phyloP scores from a whole-genome alignment of 257 asterid species.

The Haberlea rhodopensis region DNA sequence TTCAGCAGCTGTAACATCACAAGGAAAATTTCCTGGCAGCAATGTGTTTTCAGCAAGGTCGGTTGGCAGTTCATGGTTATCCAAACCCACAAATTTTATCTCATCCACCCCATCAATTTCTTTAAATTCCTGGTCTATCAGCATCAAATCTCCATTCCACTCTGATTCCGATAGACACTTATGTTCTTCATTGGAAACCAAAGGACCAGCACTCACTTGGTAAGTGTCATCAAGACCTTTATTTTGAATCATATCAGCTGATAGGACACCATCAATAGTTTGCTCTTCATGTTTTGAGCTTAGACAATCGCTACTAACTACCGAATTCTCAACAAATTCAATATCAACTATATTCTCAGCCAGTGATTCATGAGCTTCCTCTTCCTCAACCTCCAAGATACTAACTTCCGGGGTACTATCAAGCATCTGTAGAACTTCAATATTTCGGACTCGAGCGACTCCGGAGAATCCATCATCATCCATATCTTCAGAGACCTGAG shows the following conservation, averaged over 20 bases:
- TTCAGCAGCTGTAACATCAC: conserved; percentile 25
- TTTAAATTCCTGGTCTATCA: conserved; percentile 31
- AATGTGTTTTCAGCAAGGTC: conserved; percentile 19
- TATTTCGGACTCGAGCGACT: conserved; percentile 39
- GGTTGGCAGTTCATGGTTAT: conserved; percentile 25
- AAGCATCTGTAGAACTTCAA: conserved; percentile 36
- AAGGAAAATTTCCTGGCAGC: conserved; percentile 12
- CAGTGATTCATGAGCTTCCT: conserved; percentile 30
- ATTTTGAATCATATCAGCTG: conserved; percentile 30
- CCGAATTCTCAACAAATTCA: conserved; percentile 43
- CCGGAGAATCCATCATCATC: conserved; percentile 48
- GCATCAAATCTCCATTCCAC: conserved; percentile 22
- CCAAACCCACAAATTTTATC: conserved; percentile 28
- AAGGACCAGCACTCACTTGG: conserved; percentile 26
- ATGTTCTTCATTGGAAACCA: conserved; percentile 28
- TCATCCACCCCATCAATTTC: conserved; percentile 28
- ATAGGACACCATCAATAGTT: conserved; percentile 20
- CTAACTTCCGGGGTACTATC: conserved; percentile 51
- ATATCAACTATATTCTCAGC: conserved; percentile 32
- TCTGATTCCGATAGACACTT: conserved; percentile 11
- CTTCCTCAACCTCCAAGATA: conserved; percentile 39
- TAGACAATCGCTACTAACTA: conserved; percentile 21
- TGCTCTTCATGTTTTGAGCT: conserved; percentile 33
- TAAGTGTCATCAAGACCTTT: conserved; percentile 24
- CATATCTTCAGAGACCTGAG: conserved; percentile 40